Base-by-base conservation (phyloP, 257 asterid species). In the Solanum commersonii region DNA sequence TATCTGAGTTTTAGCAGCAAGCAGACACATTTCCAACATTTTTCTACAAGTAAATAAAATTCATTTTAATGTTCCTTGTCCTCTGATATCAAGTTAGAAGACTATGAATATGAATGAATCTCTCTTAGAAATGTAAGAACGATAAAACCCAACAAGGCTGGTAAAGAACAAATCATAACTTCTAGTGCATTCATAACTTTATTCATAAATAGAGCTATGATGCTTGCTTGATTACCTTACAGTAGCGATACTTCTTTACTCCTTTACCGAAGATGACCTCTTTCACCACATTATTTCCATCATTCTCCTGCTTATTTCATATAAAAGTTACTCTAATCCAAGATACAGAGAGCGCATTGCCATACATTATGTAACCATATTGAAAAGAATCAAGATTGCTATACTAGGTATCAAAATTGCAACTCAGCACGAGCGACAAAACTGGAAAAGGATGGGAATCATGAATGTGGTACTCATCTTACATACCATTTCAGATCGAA, bases 271-370 rank as follows among this genome's bases (percentile, higher is more conserved):
- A 94, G 63, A 96, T 92, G 88, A 91, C 89, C 88, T 94, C 97
- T 68, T 42, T 92, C 90, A 95, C 93, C 85, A 95, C 92, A 91
- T 94, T 94, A 89, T 92, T 94, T 88, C 98, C 99, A 91, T 95
- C 95, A n/a, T 93, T 89, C 87, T 94, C 98, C 99, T 96, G 42
- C 83, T 52, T 72, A 42, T 20, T 52, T 52, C 59, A 49, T 18
- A 86, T 12, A 11, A 86, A 44, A 46, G 37, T 77, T 65, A 79
- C 59, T 73, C 73, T 23, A 18, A 72, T 31, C 22, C 38, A 22
- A 70, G 68, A 72, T 71, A 86, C 15, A 46, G 33, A 22, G 29
- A 71, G 11, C 12, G 5, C 46, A 71, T 16, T 71, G 52, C 71
- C 59, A 86, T 71, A 71, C 25, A 86, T 44, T 71, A 74, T 44